Percentiles rank a stretch among this genome's conserved stretches.
phyloP scores from a whole-genome alignment of 495 filamentous ascomycete species.

The Aspergillus ellipticus region DNA sequence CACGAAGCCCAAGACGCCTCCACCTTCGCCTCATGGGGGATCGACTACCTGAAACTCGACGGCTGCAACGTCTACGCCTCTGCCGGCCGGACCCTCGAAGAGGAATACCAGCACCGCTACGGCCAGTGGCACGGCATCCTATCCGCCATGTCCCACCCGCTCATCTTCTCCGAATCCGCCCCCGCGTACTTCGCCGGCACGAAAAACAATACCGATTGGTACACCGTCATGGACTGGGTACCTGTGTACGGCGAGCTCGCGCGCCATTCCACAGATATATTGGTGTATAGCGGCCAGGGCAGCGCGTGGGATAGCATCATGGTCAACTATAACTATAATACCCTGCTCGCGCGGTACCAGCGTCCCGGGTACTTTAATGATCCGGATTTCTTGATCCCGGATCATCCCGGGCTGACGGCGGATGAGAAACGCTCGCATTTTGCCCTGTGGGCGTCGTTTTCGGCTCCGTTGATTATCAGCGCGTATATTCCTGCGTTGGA shows the following conservation, averaged over 20 bases:
- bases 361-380: slow-evolving; percentile 43
- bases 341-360: slow-evolving; percentile 38
- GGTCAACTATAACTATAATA: slow-evolving; percentile 35
- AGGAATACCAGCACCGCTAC: slow-evolving; percentile 33
- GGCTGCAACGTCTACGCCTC: slow-evolving; percentile 35
- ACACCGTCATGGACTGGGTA: slow-evolving; percentile 37
- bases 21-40: slow-evolving; percentile 38
- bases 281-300: slow-evolving; percentile 29
- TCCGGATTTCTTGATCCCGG: slow-evolving; percentile 42
- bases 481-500: slow-evolving; percentile 35
- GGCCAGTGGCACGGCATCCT: slow-evolving; percentile 32
- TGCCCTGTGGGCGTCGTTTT: slow-evolving; percentile 37
- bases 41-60: slow-evolving; percentile 43
- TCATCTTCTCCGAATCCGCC: slow-evolving; percentile 42
- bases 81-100: slow-evolving; percentile 17
- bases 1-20: slow-evolving; percentile 36
- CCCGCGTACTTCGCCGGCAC: slow-evolving; percentile 36
- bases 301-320: slow-evolving; percentile 43
- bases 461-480: slow-evolving; percentile 39
- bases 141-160: slow-evolving; percentile 26
- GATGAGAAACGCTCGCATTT: slow-evolving; percentile 42
- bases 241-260: slow-evolving; percentile 36
- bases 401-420: slow-evolving; percentile 31
- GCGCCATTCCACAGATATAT: slow-evolving; percentile 40
- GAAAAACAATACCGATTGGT: slow-evolving; percentile 35